Evolutionary conservation across 768 basidiomycete genomes (phyloP).

Genomic region (Coprinopsis cinerea): DNA sequence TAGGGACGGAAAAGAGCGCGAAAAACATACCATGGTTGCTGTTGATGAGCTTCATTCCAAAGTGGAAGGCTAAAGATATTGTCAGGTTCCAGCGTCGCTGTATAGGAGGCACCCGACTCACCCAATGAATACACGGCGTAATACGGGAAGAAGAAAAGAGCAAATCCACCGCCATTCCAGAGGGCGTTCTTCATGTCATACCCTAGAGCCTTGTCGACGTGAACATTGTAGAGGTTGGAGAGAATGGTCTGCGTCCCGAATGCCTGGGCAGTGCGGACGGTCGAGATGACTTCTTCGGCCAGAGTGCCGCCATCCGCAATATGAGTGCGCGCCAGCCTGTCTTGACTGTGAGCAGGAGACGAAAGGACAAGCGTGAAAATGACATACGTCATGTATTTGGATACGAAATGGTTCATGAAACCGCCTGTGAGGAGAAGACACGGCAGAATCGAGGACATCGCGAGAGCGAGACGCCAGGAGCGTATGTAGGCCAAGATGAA

Average conservation of each 20-base stretch:
- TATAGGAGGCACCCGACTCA: conserved; percentile 17
- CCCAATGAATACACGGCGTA: conserved; percentile 59
- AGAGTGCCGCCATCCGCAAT: conserved; percentile 72
- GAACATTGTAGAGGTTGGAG: conserved; percentile 48
- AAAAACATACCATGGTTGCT: conserved; percentile 35
- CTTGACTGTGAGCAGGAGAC: not conserved
- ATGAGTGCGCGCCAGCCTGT: conserved; percentile 46
- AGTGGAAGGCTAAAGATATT: conserved; percentile 59
- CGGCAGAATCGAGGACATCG: conserved; percentile 64
- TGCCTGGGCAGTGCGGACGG: conserved; percentile 76
- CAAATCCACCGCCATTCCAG: conserved; percentile 48
- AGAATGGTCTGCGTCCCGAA: conserved; percentile 69
- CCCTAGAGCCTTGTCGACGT: conserved; percentile 39
- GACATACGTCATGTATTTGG: conserved; percentile 50
- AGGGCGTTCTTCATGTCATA: conserved; percentile 46
- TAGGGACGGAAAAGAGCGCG: not conserved
- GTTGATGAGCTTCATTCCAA: conserved; percentile 73
- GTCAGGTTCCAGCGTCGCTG: not conserved
- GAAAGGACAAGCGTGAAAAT: not conserved
- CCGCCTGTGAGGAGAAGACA: conserved; percentile 61
- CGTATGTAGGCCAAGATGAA: conserved; percentile 60
- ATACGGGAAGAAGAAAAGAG: conserved; percentile 69
- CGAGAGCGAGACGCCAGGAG: conserved; percentile 71
- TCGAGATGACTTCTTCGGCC: conserved; percentile 83
- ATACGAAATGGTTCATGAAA: conserved; percentile 52